A percentile compares a stretch with the other conserved stretches of the same genome.
Evolutionary conservation across 805 yeast genomes (phyloP).

Genomic region (Myxozyma monticola): DNA sequence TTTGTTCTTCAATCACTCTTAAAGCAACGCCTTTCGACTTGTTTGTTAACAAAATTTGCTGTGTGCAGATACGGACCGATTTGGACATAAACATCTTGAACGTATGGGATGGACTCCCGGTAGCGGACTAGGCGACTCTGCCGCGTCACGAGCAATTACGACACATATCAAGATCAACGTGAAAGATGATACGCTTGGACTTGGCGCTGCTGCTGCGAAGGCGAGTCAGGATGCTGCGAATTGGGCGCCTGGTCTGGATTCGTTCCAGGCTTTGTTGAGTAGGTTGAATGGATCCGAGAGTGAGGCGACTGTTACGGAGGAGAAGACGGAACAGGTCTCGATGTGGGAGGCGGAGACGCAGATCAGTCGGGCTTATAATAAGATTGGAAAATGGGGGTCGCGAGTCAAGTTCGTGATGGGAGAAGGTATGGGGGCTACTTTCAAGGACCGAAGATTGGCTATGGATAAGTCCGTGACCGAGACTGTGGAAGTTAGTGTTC

Average conservation of each 20-base stretch:
- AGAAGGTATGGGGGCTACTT: slow-evolving; percentile 76
- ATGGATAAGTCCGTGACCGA: slow-evolving; percentile 12
- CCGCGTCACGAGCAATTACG: slow-evolving; percentile 55
- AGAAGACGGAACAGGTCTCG: slow-evolving; percentile 49
- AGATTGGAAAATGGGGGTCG: slow-evolving; percentile 74
- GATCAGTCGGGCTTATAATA: slow-evolving; percentile 42
- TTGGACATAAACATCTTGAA: slow-evolving; percentile 83
- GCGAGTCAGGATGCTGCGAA: slow-evolving; percentile 63
- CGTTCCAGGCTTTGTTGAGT: slow-evolving; percentile 86
- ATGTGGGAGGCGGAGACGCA: slow-evolving; percentile 60
- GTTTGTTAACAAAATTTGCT: neutral
- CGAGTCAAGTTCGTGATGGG: slow-evolving; percentile 87
- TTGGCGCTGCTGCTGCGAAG: slow-evolving; percentile 65
- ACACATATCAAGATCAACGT: slow-evolving; percentile 79
- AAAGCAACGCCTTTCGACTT: too few relatives aligned
- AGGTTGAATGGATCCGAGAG: slow-evolving; percentile 70
- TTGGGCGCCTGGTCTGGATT: slow-evolving; percentile 88
- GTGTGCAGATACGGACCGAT: slow-evolving; percentile 55
- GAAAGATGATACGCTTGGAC: slow-evolving; percentile 80
- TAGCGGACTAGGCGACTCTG: slow-evolving; percentile 68
- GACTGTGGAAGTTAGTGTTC: slow-evolving; percentile 33
- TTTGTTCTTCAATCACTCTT: neutral
- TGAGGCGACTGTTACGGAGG: neutral
- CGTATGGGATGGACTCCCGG: slow-evolving; percentile 94
- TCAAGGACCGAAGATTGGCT: slow-evolving; percentile 33